Conservation (phyloP, 164 flowering plant species). For the Warburgia ugandensis region DNA sequence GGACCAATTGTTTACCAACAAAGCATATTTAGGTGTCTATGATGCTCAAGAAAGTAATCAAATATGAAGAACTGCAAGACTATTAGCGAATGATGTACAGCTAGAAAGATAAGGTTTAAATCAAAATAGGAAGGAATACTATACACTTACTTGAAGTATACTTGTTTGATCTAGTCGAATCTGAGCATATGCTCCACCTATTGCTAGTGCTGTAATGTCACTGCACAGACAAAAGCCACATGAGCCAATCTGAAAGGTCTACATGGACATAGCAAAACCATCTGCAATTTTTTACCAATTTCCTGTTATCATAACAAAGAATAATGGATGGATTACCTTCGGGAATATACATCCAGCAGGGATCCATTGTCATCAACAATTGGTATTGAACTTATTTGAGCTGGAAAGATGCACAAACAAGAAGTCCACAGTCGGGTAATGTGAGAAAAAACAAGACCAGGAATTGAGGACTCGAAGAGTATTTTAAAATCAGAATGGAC, state of each 20-base stretch:
- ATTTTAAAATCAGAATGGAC: too few species aligned
- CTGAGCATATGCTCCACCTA: slow-evolving; percentile 21
- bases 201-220: slow-evolving; percentile 28
- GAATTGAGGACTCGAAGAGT: too few species aligned
- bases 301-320: neutral
- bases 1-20: too few species aligned
- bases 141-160: slow-evolving; percentile 22
- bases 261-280: neutral
- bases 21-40: too few species aligned
- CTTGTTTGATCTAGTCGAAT: slow-evolving; percentile 26
- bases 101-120: neutral
- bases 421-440: neutral
- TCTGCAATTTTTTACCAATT: neutral
- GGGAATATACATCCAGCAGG: slow-evolving; percentile 23
- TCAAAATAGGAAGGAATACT: neutral
- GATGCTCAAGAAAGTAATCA: too few species aligned
- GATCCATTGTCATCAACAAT: slow-evolving; percentile 26
- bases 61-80: too few species aligned
- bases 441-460: neutral
- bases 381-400: slow-evolving; percentile 22
- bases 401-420: slow-evolving; percentile 18
- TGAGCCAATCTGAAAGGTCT: slow-evolving; percentile 1
- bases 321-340: slow-evolving; percentile 16
- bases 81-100: too few species aligned
- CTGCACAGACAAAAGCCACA: slow-evolving; percentile 19